Base-by-base conservation (phyloP, 495 filamentous ascomycete species). In the Xylaria bambusicola region DNA sequence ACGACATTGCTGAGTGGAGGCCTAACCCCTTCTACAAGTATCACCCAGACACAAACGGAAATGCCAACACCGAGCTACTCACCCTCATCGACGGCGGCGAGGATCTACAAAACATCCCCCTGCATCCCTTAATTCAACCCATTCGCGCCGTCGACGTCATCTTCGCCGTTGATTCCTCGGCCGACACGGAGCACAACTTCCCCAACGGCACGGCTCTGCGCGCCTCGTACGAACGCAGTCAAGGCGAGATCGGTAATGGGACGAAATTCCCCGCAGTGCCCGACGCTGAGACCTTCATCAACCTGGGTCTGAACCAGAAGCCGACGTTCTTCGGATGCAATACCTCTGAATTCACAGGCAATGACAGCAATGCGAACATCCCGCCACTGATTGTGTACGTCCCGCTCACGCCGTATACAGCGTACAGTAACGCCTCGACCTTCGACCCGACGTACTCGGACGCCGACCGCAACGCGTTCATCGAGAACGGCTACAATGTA, bases 321-420 rank as follows among this genome's bases (percentile, higher is more conserved):
- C 94, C 93, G 0, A 91, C 92, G 7, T 97, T 98, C 79, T 98
- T 98, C 74, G 93, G 93, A 58, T 98, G 93, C 77, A 75, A 93
- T 74, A 78, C 77, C 41, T 72, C 76, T 56, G 95, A 96, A 73
- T 79, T 86, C 48, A 82, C 86, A 20, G 70, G 63, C 3, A 57
- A 66, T 7, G 62, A 68, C 52, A 71, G 71, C 33, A 71, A 65
- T 5, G 61, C 68, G 6, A 65, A 69, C 57, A 66, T 58, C 61
- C 75, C 87, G 0, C 93, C 93, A 0, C 65, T 97, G 31, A 72
- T 98, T 60, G 89, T 98, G 59, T 98, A 97, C 73, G 64, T 98
- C n/a, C 89, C 93, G 51, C 97, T 96, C 71, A 74, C 82, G 13
- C 93, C 93, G 0, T 97, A 94, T 74, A 84, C 81, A 36, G 80